Evolutionary conservation across 2,329 filamentous ascomycete species (phyloP).

Genomic region (Colletotrichum aenigma): DNA sequence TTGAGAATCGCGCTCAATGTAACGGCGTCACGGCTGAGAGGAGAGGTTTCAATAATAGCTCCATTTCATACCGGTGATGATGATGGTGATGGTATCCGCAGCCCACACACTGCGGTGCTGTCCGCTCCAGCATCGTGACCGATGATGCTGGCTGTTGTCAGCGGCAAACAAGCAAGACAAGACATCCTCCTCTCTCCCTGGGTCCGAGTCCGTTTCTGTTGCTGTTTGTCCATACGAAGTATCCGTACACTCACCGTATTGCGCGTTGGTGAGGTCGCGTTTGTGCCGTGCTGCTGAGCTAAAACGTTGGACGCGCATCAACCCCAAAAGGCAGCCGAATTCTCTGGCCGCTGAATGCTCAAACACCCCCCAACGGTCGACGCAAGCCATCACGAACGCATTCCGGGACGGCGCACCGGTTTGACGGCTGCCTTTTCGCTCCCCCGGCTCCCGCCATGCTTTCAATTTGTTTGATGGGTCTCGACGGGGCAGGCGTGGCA

Average conservation of each 20-base stretch:
- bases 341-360: constrained; percentile 1
- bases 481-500: background rate
- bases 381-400: constrained; percentile 1
- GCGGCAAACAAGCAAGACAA: background rate
- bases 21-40: background rate
- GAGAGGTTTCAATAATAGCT: background rate
- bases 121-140: background rate
- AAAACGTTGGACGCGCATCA: background rate
- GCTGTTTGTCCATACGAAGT: background rate
- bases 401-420: background rate
- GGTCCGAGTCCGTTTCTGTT: background rate
- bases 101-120: background rate
- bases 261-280: background rate
- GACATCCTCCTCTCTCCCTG: background rate
- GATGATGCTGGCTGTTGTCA: background rate
- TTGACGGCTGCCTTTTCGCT: constrained; percentile 5
- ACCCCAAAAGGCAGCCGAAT: constrained; percentile 10
- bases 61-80: background rate
- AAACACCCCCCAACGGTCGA: background rate
- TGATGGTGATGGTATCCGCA: background rate
- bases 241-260: background rate
- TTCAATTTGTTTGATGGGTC: background rate
- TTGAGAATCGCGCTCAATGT: background rate
- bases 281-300: background rate
- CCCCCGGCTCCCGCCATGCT: background rate